A percentile compares a stretch with the other conserved stretches of the same genome.
Evolutionary conservation across 148 eudicot species (phyloP).

Genomic region (Selenicereus undatus): DNA sequence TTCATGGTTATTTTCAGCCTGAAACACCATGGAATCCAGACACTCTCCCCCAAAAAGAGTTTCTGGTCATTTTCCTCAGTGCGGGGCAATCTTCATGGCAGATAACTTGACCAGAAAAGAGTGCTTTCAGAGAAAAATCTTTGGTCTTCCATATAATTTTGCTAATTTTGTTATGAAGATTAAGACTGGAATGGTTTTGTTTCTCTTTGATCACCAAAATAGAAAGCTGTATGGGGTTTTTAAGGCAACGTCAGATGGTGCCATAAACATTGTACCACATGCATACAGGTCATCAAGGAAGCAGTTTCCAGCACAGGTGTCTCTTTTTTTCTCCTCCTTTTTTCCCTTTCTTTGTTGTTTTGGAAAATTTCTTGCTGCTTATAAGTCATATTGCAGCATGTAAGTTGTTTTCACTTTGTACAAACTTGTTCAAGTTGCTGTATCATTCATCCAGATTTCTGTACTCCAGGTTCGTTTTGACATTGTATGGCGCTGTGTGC

Average conservation of each 20-base stretch:
- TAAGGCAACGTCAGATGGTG: slow-evolving; percentile 66
- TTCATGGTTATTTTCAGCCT: neutral
- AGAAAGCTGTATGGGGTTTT: slow-evolving; percentile 66
- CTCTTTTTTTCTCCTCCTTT: neutral
- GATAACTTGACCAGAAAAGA: slow-evolving; percentile 42
- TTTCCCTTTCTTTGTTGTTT: neutral
- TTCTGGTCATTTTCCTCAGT: slow-evolving; percentile 40
- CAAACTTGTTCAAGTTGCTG: neutral
- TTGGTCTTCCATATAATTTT: slow-evolving; percentile 48
- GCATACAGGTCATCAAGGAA: slow-evolving; percentile 42
- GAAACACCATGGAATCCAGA: neutral
- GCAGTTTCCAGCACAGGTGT: slow-evolving; percentile 72
- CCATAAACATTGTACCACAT: slow-evolving; percentile 42
- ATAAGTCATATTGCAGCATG: neutral
- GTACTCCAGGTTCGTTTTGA: slow-evolving; percentile 38
- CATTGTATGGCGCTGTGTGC: slow-evolving; percentile 38
- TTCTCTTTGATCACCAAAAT: slow-evolving; percentile 56
- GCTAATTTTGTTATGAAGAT: slow-evolving; percentile 51
- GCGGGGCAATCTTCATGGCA: slow-evolving; percentile 73
- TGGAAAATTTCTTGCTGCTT: neutral
- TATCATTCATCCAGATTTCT: slow-evolving; percentile 1
- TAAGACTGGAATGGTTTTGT: slow-evolving; percentile 69
- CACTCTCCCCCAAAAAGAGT: neutral
- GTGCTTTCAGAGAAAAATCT: slow-evolving; percentile 44
- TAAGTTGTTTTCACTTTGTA: too few relatives aligned